Evolutionary conservation across 495 filamentous ascomycete genomes (phyloP).

Genomic region (Polyplosphaeria fusca): DNA sequence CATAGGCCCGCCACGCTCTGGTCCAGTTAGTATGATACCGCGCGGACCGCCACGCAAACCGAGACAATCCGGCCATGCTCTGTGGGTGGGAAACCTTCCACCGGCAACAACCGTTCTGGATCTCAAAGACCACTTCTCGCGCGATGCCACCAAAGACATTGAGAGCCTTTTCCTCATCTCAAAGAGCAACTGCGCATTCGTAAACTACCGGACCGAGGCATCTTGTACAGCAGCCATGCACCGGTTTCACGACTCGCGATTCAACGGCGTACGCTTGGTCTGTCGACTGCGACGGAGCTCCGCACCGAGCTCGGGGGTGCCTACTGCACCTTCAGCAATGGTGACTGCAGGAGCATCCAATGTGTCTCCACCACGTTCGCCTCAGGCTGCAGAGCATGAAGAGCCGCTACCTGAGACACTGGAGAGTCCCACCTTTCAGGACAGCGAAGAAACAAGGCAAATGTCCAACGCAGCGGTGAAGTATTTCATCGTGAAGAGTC

Average conservation of each 20-base stretch:
- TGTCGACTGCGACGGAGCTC: slow-evolving; percentile 74
- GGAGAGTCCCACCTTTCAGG: slow-evolving; percentile 8
- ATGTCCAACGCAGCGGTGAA: slow-evolving; percentile 53
- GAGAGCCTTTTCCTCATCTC: slow-evolving; percentile 94
- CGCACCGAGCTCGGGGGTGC: slow-evolving; percentile 32
- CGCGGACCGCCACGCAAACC: slow-evolving; percentile 91
- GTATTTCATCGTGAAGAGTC: slow-evolving; percentile 91
- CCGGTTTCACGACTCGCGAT: slow-evolving; percentile 87
- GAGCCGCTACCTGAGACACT: slow-evolving; percentile 30
- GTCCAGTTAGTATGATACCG: slow-evolving; percentile 49
- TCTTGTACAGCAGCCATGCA: slow-evolving; percentile 74
- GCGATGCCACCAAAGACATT: slow-evolving; percentile 70
- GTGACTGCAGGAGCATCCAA: slow-evolving; percentile 22
- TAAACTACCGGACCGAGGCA: slow-evolving; percentile 84
- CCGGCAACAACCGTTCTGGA: slow-evolving; percentile 73
- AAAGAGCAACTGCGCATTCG: slow-evolving; percentile 97
- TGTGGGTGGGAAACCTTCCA: slow-evolving; percentile 96
- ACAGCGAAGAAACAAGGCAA: slow-evolving; percentile 17
- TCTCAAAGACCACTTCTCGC: slow-evolving; percentile 87
- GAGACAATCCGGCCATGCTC: slow-evolving; percentile 86
- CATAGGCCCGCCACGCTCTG: slow-evolving; percentile 6
- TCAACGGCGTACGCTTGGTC: slow-evolving; percentile 86
- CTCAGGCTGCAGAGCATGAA: slow-evolving; percentile 4
- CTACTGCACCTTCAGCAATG: slow-evolving; percentile 35
- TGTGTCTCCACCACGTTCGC: slow-evolving; percentile 17